phyloP scores from a whole-genome alignment of 176 grass and related monocot species.

The Thalia dealbata region DNA sequence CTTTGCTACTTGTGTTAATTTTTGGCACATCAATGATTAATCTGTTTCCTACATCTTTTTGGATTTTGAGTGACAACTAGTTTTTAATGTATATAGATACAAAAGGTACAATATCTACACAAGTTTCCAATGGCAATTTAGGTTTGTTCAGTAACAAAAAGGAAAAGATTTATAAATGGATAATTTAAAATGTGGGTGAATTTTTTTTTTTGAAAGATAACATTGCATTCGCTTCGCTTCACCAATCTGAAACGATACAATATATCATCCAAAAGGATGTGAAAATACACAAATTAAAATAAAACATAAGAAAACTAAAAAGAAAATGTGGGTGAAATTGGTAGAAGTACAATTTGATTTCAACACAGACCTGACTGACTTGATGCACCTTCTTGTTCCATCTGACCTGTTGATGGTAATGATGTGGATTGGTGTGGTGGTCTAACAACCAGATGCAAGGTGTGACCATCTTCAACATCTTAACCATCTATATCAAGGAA shows the following conservation, averaged over 20 bases:
- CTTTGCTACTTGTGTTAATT: not conserved
- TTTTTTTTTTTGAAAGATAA: too few relatives aligned
- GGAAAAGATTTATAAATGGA: not conserved
- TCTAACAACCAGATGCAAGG: slow-evolving; percentile 95
- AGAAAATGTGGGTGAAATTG: not conserved
- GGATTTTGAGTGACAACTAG: not conserved
- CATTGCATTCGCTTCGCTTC: too few relatives aligned
- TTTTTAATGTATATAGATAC: too few relatives aligned
- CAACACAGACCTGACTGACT: slow-evolving; percentile 12
- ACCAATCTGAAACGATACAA: too few relatives aligned
- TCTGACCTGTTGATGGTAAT: slow-evolving; percentile 35
- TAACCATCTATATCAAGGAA: slow-evolving; percentile 35
- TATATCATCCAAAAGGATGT: too few relatives aligned
- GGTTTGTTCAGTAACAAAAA: not conserved
- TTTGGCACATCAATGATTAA: not conserved
- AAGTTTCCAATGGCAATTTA: not conserved
- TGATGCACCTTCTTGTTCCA: slow-evolving; percentile 48
- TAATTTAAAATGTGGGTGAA: not conserved
- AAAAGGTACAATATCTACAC: too few relatives aligned
- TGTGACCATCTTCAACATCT: slow-evolving; percentile 99
- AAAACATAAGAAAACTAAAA: too few relatives aligned
- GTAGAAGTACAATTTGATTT: not conserved
- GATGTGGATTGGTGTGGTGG: slow-evolving; percentile 47
- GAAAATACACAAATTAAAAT: too few relatives aligned
- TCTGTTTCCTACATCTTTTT: not conserved